phyloP scores from a whole-genome alignment of 2,329 filamentous ascomycete genomes.

The Diplodia seriata region DNA sequence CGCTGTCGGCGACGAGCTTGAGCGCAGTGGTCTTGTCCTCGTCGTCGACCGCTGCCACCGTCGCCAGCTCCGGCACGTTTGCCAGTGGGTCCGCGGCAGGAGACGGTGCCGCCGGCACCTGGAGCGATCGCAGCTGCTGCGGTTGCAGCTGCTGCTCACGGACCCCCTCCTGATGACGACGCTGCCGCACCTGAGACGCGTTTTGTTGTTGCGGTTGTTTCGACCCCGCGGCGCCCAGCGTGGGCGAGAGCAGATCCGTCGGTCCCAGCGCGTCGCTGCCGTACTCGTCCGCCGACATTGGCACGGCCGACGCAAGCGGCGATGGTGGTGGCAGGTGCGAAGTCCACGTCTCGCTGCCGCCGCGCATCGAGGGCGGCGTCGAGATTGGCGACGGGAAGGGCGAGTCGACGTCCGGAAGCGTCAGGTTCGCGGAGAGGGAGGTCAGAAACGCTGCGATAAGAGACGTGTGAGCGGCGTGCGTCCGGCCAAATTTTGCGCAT shows the following conservation, averaged over 20 bases:
- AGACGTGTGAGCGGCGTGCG: constrained; percentile 15
- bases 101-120: background rate
- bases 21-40: constrained; percentile 72
- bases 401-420: constrained; percentile 64
- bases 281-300: constrained; percentile 39
- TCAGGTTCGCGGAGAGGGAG: constrained; percentile 80
- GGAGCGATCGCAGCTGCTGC: constrained; percentile 3
- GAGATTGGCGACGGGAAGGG: constrained; percentile 65
- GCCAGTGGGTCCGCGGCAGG: constrained; percentile 47
- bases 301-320: constrained; percentile 46
- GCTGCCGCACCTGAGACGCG: constrained; percentile 34
- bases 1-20: constrained; percentile 77
- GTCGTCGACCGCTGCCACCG: constrained; percentile 59
- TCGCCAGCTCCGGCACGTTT: constrained; percentile 68
- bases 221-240: constrained; percentile 11
- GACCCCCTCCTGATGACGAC: constrained; percentile 39
- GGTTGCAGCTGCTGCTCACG: constrained; percentile 32
- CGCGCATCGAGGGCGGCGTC: constrained; percentile 66
- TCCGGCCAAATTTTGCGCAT: background rate
- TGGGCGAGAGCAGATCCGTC: constrained; percentile 26
- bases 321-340: constrained; percentile 46
- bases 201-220: constrained; percentile 15
- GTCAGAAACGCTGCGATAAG: constrained; percentile 74
- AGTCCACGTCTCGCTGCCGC: constrained; percentile 50
- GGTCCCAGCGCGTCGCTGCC: constrained; percentile 35